Percentiles rank a stretch among this genome's conserved stretches.
Conservation (phyloP, 2,329 filamentous ascomycete genomes). For the Pyricularia sp. region DNA sequence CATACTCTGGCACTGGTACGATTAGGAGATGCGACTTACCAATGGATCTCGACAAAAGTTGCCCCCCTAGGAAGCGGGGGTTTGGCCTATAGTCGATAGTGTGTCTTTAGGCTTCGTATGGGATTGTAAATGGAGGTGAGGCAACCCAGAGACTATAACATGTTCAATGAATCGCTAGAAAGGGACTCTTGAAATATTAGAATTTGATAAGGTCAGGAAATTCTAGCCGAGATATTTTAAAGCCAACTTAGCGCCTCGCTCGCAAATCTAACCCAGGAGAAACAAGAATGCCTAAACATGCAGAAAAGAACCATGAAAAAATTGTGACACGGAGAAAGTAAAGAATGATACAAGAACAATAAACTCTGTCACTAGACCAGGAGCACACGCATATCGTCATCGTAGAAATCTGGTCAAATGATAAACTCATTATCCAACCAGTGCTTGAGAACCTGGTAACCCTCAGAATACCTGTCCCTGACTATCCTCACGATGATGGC, state of each 20-base stretch:
- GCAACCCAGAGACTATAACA: no score
- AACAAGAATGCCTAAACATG: neutral
- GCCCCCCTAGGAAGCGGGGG: neutral
- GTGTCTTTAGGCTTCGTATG: no score
- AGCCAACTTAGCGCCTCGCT: neutral
- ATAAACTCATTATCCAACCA: conserved; percentile 72
- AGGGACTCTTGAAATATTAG: neutral
- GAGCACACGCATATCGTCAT: neutral
- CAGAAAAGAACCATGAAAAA: neutral
- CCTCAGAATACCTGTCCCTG: conserved; percentile 62
- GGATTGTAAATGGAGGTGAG: no score
- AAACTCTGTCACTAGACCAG: neutral
- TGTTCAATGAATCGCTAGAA: neutral
- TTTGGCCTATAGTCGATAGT: no score
- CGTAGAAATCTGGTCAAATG: conserved; percentile 25
- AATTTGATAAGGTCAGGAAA: neutral
- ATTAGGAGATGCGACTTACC: neutral
- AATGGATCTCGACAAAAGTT: neutral
- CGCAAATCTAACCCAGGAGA: neutral
- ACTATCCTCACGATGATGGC: conserved; percentile 77
- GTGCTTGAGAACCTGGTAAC: conserved; percentile 67
- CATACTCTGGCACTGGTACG: neutral
- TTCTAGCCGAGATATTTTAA: neutral
- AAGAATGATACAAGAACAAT: neutral
- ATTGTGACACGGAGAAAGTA: neutral